Conservation (phyloP, 164 flowering plant species). For the Piper betle region DNA sequence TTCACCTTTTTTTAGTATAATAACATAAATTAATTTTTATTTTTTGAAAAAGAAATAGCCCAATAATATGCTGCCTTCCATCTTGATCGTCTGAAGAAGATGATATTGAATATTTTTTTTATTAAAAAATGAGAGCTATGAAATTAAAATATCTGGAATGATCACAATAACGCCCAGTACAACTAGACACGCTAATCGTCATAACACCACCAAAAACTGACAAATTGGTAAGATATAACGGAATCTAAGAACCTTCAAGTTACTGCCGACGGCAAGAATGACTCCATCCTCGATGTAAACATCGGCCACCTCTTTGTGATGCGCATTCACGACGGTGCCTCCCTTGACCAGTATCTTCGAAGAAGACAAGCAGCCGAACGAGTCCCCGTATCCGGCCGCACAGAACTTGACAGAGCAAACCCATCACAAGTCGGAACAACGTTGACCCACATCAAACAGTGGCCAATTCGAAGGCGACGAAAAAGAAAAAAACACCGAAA, state of each 20-base stretch:
- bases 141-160: too few species aligned
- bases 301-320: slow-evolving; percentile 74
- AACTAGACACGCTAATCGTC: neutral
- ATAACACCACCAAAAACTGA: neutral
- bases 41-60: too few species aligned
- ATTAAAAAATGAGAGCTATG: too few species aligned
- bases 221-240: neutral
- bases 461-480: neutral
- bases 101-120: too few species aligned
- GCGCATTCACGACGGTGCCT: slow-evolving; percentile 94
- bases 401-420: slow-evolving; percentile 34
- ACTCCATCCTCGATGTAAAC: slow-evolving; percentile 91
- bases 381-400: slow-evolving; percentile 33
- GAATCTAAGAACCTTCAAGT: slow-evolving; percentile 38
- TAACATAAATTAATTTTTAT: too few species aligned
- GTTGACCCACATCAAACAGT: neutral
- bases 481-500: neutral
- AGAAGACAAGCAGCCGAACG: slow-evolving; percentile 31
- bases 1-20: too few species aligned
- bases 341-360: slow-evolving; percentile 81
- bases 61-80: too few species aligned
- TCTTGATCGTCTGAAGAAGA: too few species aligned
- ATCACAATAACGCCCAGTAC: too few species aligned
- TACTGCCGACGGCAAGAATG: slow-evolving; percentile 53
- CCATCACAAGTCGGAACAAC: neutral